phyloP scores from a whole-genome alignment of 2,329 filamentous ascomycete genomes.

The Diplodia intermedia region DNA sequence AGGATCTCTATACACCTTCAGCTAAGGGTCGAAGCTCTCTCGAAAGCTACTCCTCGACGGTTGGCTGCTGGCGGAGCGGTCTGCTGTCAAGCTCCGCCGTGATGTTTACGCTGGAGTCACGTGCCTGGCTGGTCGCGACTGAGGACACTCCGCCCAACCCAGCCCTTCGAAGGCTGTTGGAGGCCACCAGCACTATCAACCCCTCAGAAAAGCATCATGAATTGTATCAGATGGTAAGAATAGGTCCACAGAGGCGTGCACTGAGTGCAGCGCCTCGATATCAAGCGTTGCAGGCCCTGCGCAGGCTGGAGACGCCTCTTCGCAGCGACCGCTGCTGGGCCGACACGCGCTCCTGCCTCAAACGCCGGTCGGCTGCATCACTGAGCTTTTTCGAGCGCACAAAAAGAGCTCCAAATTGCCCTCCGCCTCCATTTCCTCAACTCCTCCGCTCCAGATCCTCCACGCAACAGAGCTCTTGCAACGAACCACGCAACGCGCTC shows the following conservation, averaged over 20 bases:
- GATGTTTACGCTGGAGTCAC: background rate
- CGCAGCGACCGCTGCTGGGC: background rate
- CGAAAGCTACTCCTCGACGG: fast-evolving
- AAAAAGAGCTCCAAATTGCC: no score
- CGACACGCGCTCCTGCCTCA: background rate
- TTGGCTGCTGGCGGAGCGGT: background rate
- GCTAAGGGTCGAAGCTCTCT: fast-evolving
- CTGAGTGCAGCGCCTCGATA: background rate
- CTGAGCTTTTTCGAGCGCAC: background rate
- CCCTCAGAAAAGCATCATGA: background rate
- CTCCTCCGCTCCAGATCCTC: background rate
- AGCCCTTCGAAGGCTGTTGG: background rate
- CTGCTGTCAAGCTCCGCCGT: background rate
- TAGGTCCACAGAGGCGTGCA: background rate
- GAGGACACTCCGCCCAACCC: background rate
- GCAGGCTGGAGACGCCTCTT: background rate
- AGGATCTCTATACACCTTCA: no score
- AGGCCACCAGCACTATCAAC: background rate
- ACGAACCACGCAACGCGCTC: background rate
- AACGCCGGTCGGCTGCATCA: background rate
- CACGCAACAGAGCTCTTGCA: background rate
- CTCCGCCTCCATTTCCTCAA: background rate
- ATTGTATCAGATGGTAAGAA: background rate
- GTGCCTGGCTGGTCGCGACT: background rate
- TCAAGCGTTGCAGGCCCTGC: background rate